These are phyloP conservation scores for Paspalum notatum DNA, from an alignment of 176 grass and related monocot species.

Conservation along the genomic window DNA sequence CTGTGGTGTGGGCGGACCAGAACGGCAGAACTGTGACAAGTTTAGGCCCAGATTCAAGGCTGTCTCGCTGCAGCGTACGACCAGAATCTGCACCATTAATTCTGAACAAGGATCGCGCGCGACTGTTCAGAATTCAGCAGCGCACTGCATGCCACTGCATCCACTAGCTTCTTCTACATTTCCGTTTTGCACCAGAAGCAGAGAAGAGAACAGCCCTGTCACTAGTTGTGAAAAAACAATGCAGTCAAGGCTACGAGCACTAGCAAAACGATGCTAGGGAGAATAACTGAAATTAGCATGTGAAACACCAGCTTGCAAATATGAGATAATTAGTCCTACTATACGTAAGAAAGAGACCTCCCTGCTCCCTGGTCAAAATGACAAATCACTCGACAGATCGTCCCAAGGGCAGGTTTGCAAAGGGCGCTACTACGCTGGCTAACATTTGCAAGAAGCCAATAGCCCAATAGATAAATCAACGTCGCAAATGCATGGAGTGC, in stretches of 20 bases:
- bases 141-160: neutral
- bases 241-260: neutral
- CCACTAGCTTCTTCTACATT: neutral
- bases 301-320: neutral
- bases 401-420: neutral
- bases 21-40: slow-evolving; percentile 13
- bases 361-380: slow-evolving; percentile 12
- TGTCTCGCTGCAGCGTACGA: slow-evolving; percentile 3
- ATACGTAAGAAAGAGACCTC: neutral
- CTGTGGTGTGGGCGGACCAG: neutral
- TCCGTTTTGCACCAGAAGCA: neutral
- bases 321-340: too few relatives aligned
- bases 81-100: neutral
- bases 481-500: neutral
- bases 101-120: neutral
- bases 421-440: neutral
- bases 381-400: slow-evolving; percentile 10
- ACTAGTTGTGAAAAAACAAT: neutral
- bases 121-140: neutral
- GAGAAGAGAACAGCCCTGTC: neutral
- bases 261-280: neutral
- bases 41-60: neutral
- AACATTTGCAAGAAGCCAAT: slow-evolving; percentile 19
- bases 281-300: neutral
- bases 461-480: neutral